A percentile compares a stretch with the other conserved stretches of the same genome.
phyloP scores from a whole-genome alignment of 192 early-diverging fungal genomes.

The Kickxella alabastrina region DNA sequence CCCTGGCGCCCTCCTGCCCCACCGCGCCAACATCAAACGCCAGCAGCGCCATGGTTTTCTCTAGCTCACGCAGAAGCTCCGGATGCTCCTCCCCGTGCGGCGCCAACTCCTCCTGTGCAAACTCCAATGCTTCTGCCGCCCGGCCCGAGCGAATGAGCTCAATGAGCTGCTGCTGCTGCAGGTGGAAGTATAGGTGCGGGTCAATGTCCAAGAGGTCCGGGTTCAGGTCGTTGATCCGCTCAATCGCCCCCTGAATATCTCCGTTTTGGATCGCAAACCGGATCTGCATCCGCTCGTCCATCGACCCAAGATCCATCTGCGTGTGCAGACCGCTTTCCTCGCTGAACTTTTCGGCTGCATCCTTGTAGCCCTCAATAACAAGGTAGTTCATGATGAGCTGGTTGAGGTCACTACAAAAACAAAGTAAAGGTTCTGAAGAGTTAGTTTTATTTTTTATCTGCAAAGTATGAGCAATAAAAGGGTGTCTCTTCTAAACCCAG shows the following conservation, averaged over 20 bases:
- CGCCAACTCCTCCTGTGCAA: slow-evolving; percentile 96
- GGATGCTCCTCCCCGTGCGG: slow-evolving; percentile 96
- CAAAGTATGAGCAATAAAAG: not conserved
- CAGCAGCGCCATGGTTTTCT: slow-evolving; percentile 93
- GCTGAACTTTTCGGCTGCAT: slow-evolving; percentile 95
- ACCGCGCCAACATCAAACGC: slow-evolving; percentile 74
- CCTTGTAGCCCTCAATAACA: slow-evolving; percentile 98
- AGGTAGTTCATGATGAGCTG: slow-evolving; percentile 99
- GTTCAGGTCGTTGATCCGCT: slow-evolving; percentile 96
- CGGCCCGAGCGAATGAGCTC: slow-evolving; percentile 85
- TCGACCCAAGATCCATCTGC: slow-evolving; percentile 77
- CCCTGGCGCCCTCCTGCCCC: slow-evolving; percentile 55
- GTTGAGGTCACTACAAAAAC: slow-evolving; percentile 77
- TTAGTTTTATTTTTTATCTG: slow-evolving; percentile 4
- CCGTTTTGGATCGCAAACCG: slow-evolving; percentile 87
- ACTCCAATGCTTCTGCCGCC: slow-evolving; percentile 81
- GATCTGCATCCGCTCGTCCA: slow-evolving; percentile 94
- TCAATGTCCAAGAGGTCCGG: slow-evolving; percentile 96
- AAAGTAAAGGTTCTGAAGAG: not conserved
- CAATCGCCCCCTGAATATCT: slow-evolving; percentile 89
- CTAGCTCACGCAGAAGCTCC: slow-evolving; percentile 92
- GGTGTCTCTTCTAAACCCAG: no score
- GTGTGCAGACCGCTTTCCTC: slow-evolving; percentile 79
- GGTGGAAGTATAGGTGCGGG: slow-evolving; percentile 88
- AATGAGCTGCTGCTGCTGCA: slow-evolving; percentile 96